These are phyloP conservation scores for Exophiala oligosperma DNA, from an alignment of 2,329 filamentous ascomycete genomes.

Conservation along the genomic window DNA sequence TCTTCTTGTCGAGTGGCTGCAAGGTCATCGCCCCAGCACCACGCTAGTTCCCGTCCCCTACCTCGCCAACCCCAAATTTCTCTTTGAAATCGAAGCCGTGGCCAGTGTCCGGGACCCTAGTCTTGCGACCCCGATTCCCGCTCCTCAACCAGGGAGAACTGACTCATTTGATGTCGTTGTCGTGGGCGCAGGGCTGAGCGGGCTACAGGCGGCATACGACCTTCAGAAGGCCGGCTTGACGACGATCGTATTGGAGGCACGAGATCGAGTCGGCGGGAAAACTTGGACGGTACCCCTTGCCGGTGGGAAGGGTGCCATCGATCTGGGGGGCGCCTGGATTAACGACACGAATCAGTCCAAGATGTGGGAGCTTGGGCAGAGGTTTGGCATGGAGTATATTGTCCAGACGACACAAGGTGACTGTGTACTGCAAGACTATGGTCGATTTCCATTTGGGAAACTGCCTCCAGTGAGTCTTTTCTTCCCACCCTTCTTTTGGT, in stretches of 20 bases:
- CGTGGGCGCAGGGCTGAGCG: slow-evolving; percentile 40
- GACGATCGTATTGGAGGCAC: slow-evolving; percentile 40
- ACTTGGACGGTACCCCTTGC: slow-evolving; percentile 32
- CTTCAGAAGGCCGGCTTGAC: slow-evolving; percentile 34
- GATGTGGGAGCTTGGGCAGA: slow-evolving; percentile 38
- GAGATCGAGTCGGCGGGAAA: slow-evolving; percentile 45
- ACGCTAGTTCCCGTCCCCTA: slow-evolving; percentile 44
- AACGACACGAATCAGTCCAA: slow-evolving; percentile 55
- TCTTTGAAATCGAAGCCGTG: slow-evolving; percentile 48
- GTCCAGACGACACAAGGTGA: slow-evolving; percentile 50
- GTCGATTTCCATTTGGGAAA: slow-evolving; percentile 5
- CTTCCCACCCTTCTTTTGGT: too few species aligned
- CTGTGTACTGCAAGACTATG: slow-evolving; percentile 45
- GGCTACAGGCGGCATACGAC: slow-evolving; percentile 37
- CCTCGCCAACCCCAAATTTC: slow-evolving; percentile 39
- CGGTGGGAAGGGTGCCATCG: slow-evolving; percentile 36
- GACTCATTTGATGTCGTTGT: slow-evolving; percentile 34
- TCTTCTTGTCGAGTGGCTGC: slow-evolving; percentile 40
- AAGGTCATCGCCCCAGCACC: slow-evolving; percentile 41
- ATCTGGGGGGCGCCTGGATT: slow-evolving; percentile 61
- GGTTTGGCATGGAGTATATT: slow-evolving; percentile 43
- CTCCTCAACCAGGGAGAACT: slow-evolving; percentile 55
- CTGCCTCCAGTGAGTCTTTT: neutral
- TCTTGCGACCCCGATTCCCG: slow-evolving; percentile 49
- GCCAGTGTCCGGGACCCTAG: slow-evolving; percentile 36